phyloP scores from a whole-genome alignment of 2,329 filamentous ascomycete genomes.

The Colletotrichum sp. region DNA sequence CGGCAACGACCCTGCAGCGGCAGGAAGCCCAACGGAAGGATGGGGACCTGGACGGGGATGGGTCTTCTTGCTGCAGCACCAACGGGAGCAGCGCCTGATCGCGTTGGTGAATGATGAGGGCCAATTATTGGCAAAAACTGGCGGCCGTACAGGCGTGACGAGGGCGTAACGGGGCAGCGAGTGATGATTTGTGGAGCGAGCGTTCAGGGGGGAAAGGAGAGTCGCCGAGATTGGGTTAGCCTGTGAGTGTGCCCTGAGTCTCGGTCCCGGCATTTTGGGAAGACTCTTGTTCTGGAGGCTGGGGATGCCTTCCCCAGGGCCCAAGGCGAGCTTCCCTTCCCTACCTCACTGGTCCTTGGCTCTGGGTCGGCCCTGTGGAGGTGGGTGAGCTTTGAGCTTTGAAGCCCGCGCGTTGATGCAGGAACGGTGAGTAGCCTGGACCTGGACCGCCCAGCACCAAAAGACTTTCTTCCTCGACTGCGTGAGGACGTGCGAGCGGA shows the following conservation, averaged over 20 bases:
- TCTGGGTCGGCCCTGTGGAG: background rate
- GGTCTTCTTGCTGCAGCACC: background rate
- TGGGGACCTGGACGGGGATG: background rate
- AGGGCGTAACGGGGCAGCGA: background rate
- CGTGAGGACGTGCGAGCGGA: background rate
- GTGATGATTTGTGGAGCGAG: background rate
- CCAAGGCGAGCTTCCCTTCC: background rate
- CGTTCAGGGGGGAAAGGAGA: conserved; percentile 12
- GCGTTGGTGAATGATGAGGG: conserved; percentile 2
- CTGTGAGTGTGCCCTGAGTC: conserved; percentile 1
- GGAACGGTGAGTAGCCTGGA: background rate
- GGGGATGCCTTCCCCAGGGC: background rate
- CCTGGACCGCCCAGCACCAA: background rate
- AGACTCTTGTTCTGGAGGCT: background rate
- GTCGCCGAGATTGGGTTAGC: conserved; percentile 14
- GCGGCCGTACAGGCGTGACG: background rate
- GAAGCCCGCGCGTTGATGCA: background rate
- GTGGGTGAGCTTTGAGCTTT: background rate
- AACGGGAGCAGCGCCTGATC: background rate
- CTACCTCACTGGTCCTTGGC: background rate
- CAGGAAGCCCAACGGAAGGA: background rate
- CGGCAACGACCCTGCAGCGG: background rate
- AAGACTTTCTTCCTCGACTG: background rate
- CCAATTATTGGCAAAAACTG: conserved; percentile 7
- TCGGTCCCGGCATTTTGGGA: conserved; percentile 21